Evolutionary conservation across 2,329 filamentous ascomycete genomes (phyloP), one percentile per base, ranked within the genome.

Genomic region (Byssochlamys sp.): DNA sequence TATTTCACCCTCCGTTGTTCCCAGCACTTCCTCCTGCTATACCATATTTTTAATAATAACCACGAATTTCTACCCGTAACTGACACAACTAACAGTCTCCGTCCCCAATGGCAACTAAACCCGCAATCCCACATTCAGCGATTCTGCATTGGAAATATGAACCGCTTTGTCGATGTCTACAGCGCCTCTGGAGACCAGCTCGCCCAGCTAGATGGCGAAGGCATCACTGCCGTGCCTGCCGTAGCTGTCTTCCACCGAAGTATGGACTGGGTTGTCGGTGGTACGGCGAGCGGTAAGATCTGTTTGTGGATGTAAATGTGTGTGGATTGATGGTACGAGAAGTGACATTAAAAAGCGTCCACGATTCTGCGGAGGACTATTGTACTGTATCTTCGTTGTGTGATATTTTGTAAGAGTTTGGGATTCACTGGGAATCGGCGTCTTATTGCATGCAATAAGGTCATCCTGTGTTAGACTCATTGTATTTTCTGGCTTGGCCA

Each of bases 81-180:
- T 60, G 54, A 60, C 49, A 53, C 50, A 51, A 11, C 31, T 9
- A 57, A 33, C 71, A 85, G 82, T 65, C 76, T 88, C 80, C 69
- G 95, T 80, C 81, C 94, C 71, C 90, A 96, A 65, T 99, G 94
- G 94, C 94, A 99, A 71, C 78, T 83, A 31, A 81, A 83, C 52
- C 92, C 94, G 0, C 76, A 81, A 33, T 90, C 94, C 58, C 86
- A 86, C 6, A 84, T 95, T 4, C 87, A 95, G 61, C 90, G 92
- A 60, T 91, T 99, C 66, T 89, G 85, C 26, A 92, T 99, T 58
- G 94, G 90, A 1, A 99, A 97, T 65, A 97, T 97, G 94, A 96
- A 95, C 69, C 84, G 94, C 1, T 97, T 96, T 65, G 90, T 97
- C 1, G 94, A 99, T 68, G 82, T 99, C 0, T 99, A 88, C 70